A percentile compares a stretch with the other conserved stretches of the same genome.
Conservation (phyloP, 768 basidiomycete species). For the Neoboletus subvelutipes region DNA sequence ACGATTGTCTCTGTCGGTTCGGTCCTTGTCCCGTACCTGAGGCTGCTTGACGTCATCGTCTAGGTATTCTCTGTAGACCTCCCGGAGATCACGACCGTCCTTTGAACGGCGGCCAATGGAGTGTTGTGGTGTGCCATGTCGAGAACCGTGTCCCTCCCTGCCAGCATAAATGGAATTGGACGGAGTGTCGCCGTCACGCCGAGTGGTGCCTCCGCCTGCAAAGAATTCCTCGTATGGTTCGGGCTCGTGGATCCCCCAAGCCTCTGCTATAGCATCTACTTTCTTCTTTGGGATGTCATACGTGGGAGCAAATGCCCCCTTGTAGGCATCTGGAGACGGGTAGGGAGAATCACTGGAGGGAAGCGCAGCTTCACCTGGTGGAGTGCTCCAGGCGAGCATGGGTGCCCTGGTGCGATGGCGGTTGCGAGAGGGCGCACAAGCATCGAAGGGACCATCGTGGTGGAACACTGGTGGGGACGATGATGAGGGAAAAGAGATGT, state of each 20-base stretch:
- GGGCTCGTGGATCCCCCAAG: slow-evolving; percentile 91
- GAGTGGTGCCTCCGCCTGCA: slow-evolving; percentile 65
- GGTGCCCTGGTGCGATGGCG: slow-evolving; percentile 76
- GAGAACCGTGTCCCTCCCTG: slow-evolving; percentile 45
- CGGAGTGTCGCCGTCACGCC: slow-evolving; percentile 53
- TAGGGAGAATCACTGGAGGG: slow-evolving; percentile 48
- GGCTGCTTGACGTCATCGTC: slow-evolving; percentile 38
- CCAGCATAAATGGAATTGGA: slow-evolving; percentile 71
- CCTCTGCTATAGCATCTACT: slow-evolving; percentile 86
- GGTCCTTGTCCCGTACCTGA: slow-evolving; percentile 34
- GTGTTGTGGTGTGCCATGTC: slow-evolving; percentile 37
- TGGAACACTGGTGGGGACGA: slow-evolving; percentile 66
- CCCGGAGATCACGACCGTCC: slow-evolving; percentile 51
- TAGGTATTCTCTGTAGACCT: slow-evolving; percentile 44
- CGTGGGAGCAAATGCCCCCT: slow-evolving; percentile 46
- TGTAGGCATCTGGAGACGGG: slow-evolving; percentile 43
- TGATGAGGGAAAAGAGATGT: not conserved
- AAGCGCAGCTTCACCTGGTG: slow-evolving; percentile 41
- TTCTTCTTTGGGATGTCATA: slow-evolving; percentile 75
- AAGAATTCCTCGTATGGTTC: slow-evolving; percentile 91
- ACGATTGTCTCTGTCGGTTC: slow-evolving; percentile 34
- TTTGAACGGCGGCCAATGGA: slow-evolving; percentile 40
- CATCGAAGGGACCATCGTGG: slow-evolving; percentile 91
- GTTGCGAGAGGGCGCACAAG: slow-evolving; percentile 88
- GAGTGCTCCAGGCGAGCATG: slow-evolving; percentile 70